These are phyloP conservation scores for Cylindrotheca fusiformis DNA, from an alignment of 108 stramenopile genomes.

Conservation along the genomic window DNA sequence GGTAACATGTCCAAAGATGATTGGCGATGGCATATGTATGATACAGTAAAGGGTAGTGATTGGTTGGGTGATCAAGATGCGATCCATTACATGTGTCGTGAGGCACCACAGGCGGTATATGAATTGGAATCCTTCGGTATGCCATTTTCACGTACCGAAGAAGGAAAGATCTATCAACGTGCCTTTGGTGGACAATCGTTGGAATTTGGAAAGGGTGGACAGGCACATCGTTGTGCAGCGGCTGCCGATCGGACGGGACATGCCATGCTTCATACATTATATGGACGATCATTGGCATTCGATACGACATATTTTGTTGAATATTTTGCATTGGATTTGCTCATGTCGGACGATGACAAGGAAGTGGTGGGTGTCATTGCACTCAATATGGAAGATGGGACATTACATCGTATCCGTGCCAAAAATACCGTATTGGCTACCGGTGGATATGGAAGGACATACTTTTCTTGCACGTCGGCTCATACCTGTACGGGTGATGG, in stretches of 20 bases:
- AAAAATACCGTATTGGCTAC: conserved; percentile 99
- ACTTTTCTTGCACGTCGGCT: conserved; percentile 97
- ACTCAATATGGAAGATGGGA: conserved; percentile 99
- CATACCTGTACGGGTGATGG: conserved; percentile 99
- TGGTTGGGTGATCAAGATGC: conserved; percentile 99
- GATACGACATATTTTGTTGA: conserved; percentile 99
- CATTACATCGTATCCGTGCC: conserved; percentile 94
- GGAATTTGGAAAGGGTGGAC: conserved; percentile 98
- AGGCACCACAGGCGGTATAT: conserved; percentile 95
- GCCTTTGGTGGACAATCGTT: conserved; percentile 98
- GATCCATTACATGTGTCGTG: conserved; percentile 99
- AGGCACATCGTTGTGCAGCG: conserved; percentile 94
- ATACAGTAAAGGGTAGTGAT: conserved; percentile 99
- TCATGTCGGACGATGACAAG: conserved; percentile 89
- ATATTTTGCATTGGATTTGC: conserved; percentile 96
- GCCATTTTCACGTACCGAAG: conserved; percentile 94
- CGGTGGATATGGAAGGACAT: conserved; percentile 97
- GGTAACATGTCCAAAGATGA: conserved; percentile 94
- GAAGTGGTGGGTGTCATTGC: conserved; percentile 93
- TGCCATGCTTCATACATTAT: conserved; percentile 99
- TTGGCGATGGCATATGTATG: conserved; percentile 99
- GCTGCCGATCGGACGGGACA: conserved; percentile 99
- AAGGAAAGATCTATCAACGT: conserved; percentile 99
- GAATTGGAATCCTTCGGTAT: conserved; percentile 96
- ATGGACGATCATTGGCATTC: conserved; percentile 97